Base-by-base conservation (phyloP, 768 basidiomycete genomes). In the Tricholoma furcatifolium region DNA sequence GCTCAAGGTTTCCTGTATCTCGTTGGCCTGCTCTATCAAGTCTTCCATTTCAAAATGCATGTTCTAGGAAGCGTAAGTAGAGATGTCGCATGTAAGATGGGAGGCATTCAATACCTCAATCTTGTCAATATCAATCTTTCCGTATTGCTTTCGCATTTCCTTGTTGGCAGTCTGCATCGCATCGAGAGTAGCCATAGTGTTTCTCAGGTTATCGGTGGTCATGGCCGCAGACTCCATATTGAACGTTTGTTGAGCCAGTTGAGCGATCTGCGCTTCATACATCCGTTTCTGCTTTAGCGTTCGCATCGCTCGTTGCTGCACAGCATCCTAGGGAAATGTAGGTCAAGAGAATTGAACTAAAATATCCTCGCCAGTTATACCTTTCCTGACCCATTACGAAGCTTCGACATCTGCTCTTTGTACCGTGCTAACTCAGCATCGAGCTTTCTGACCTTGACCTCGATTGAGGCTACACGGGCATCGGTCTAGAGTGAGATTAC, bases 21-120 rank as follows among this genome's bases (percentile, higher is more conserved):
- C 97, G 63, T 98, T 98, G 9, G 94, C 91, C 67, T 97, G 93
- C 64, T 98, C 97, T 53, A 99, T 74, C 56, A 98, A 68, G 53
- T 98, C 97, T 64, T 97, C 94, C 95, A 99, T 98, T 54, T 99
- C 96, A 67, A 88, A 93, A 67, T 99, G 96, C 64, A 98, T 92
- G 62, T 77, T 87, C 95, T 98, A 64, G 2, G 35, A 32, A 30
- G 15, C 30, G 7, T 20, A 6, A 31, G 49, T 15, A 42, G 12
- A 49, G 30, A 4, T 20, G 27, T 4, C 9, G 18, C 6, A 9
- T 24, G 15, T 53, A 4, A 21, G 20, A 38, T 14, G 4, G n/a
- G n/a, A 52, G 35, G 63, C 80, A 55, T 50, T n/a, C 20, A 46
- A 21, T 56, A 96, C 95, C 79, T 98, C 97, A 62, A 99, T 98